These are phyloP conservation scores for Tephrocybe sp. DNA, from an alignment of 768 basidiomycete species.

Conservation along the genomic window DNA sequence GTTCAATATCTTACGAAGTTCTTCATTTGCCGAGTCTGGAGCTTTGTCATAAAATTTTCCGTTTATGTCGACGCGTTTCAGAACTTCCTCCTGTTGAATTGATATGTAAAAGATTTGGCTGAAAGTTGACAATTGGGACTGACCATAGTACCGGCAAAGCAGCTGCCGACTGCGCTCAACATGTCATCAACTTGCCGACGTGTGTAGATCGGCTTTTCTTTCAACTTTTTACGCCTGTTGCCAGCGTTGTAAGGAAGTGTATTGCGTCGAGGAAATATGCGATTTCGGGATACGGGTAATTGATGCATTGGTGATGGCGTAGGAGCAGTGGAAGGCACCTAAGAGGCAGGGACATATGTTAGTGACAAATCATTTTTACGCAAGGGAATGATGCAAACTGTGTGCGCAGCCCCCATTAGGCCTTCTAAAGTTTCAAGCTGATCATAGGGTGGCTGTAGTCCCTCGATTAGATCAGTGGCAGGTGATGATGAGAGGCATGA, in stretches of 20 bases:
- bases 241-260: slow-evolving; percentile 1
- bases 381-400: background rate
- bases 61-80: slow-evolving; percentile 4
- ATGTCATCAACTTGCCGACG: slow-evolving; percentile 15
- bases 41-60: background rate
- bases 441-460: background rate
- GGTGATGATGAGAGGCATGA: slow-evolving; percentile 3
- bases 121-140: background rate
- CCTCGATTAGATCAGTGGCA: background rate
- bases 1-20: slow-evolving; percentile 2
- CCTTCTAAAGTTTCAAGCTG: background rate
- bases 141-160: slow-evolving; percentile 13
- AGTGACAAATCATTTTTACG: background rate
- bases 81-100: slow-evolving; percentile 8
- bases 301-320: background rate
- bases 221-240: slow-evolving; percentile 8
- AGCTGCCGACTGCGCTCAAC: slow-evolving; percentile 10
- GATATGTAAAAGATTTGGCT: background rate
- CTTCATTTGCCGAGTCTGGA: background rate
- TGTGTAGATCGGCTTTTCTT: slow-evolving; percentile 14
- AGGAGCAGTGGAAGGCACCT: background rate
- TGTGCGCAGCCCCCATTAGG: background rate
- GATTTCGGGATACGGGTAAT: background rate
- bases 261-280: slow-evolving; percentile 1
- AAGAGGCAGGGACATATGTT: background rate